phyloP scores from a whole-genome alignment of 768 basidiomycete species.

The Scleroderma citrinum region DNA sequence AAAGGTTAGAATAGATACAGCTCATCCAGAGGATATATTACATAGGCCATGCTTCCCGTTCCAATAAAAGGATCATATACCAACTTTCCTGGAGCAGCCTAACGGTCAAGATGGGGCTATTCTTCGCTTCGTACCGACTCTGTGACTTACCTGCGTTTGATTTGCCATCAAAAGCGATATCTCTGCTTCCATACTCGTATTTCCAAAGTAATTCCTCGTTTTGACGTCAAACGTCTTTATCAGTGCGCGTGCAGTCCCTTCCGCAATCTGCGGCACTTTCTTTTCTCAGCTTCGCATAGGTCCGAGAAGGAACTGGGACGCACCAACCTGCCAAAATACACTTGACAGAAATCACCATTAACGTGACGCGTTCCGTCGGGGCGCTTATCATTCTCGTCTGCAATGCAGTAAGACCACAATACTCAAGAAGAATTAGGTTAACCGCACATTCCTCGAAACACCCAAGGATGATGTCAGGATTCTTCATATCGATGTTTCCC shows the following conservation, averaged over 20 bases:
- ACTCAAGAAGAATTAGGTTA: background rate
- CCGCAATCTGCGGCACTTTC: conserved; percentile 37
- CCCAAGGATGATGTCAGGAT: conserved; percentile 64
- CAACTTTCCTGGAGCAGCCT: conserved; percentile 86
- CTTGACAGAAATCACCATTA: conserved; percentile 62
- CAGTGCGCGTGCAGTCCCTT: conserved; percentile 64
- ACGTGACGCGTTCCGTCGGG: conserved; percentile 47
- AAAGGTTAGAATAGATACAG: background rate
- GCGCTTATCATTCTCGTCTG: conserved; percentile 49
- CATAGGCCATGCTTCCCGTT: conserved; percentile 89
- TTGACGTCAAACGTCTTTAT: conserved; percentile 79
- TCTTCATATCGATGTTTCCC: conserved; percentile 78
- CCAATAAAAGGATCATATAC: conserved; percentile 96
- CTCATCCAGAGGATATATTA: conserved; percentile 20
- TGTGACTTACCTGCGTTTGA: conserved; percentile 71
- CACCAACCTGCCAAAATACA: conserved; percentile 88
- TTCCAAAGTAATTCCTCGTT: conserved; percentile 85
- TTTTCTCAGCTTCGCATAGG: background rate
- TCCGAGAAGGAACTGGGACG: conserved; percentile 22
- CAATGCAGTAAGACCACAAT: background rate
- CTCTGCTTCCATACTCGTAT: conserved; percentile 97
- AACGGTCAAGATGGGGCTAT: background rate
- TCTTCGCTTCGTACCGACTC: background rate
- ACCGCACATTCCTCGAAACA: conserved; percentile 85
- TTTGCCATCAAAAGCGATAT: conserved; percentile 95